These are phyloP conservation scores for Pulveroboletus sp. DNA, from an alignment of 768 basidiomycete species.

Conservation along the genomic window DNA sequence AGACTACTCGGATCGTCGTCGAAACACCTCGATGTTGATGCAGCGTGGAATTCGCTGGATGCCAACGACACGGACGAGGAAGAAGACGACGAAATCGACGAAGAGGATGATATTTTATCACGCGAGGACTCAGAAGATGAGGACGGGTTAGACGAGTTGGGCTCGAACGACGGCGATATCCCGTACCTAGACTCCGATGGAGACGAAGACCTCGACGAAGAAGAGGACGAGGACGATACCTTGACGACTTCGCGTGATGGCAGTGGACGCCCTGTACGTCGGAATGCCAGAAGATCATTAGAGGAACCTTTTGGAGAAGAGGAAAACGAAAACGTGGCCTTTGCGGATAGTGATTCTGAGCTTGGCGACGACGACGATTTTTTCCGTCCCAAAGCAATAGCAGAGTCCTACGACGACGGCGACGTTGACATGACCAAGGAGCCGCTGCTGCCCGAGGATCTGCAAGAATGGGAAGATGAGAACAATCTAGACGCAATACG, in stretches of 20 bases:
- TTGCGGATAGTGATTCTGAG: constrained; percentile 81
- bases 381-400: constrained; percentile 55
- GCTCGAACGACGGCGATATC: constrained; percentile 2
- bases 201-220: constrained; percentile 1
- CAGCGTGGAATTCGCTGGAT: constrained; percentile 28
- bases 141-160: not conserved
- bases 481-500: constrained; percentile 84
- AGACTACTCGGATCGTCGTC: constrained; percentile 82
- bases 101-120: too few relatives aligned
- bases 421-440: constrained; percentile 72
- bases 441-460: constrained; percentile 41
- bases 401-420: constrained; percentile 45
- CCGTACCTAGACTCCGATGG: not conserved
- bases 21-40: constrained; percentile 52
- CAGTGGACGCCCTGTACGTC: constrained; percentile 50
- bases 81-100: constrained; percentile 19
- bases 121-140: constrained; percentile 17
- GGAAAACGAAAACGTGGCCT: constrained; percentile 49
- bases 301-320: constrained; percentile 36
- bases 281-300: constrained; percentile 38
- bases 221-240: constrained; percentile 8
- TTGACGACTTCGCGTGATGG: constrained; percentile 17
- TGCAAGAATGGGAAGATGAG: constrained; percentile 83
- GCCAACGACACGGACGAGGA: constrained; percentile 37
- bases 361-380: constrained; percentile 62